Evolutionary conservation across 169 alveolate genomes (phyloP).

Genomic region (Cardiosporidium cionae): DNA sequence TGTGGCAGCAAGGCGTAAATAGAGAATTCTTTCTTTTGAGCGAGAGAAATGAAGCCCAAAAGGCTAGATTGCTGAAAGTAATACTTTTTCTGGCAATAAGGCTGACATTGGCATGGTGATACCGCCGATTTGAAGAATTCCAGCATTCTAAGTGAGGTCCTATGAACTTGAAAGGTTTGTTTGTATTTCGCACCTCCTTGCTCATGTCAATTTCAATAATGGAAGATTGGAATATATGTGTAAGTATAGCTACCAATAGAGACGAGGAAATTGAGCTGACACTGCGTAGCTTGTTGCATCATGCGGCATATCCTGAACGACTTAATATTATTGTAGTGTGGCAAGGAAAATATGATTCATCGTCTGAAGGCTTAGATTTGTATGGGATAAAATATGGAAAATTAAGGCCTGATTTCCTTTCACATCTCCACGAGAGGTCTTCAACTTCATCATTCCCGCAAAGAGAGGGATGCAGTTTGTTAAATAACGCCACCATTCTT

Average conservation of each 20-base stretch:
- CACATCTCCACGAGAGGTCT: not conserved
- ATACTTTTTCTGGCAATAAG: too few relatives aligned
- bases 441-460: not conserved
- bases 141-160: too few relatives aligned
- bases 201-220: too few relatives aligned
- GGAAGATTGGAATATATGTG: not conserved
- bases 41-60: too few relatives aligned
- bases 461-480: not conserved
- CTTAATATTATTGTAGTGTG: not conserved
- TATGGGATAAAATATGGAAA: not conserved
- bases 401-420: not conserved
- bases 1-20: too few relatives aligned
- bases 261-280: not conserved
- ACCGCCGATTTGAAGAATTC: too few relatives aligned
- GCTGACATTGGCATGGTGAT: too few relatives aligned
- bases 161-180: too few relatives aligned
- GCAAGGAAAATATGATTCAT: not conserved
- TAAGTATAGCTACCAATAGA: not conserved
- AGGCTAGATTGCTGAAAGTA: too few relatives aligned
- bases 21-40: too few relatives aligned
- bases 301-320: not conserved
- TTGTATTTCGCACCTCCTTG: too few relatives aligned
- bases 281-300: not conserved
- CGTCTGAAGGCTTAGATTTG: not conserved
- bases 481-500: not conserved